These are phyloP conservation scores for Pseudopyricularia cyperi DNA, from an alignment of 2,329 filamentous ascomycete genomes.

Conservation along the genomic window DNA sequence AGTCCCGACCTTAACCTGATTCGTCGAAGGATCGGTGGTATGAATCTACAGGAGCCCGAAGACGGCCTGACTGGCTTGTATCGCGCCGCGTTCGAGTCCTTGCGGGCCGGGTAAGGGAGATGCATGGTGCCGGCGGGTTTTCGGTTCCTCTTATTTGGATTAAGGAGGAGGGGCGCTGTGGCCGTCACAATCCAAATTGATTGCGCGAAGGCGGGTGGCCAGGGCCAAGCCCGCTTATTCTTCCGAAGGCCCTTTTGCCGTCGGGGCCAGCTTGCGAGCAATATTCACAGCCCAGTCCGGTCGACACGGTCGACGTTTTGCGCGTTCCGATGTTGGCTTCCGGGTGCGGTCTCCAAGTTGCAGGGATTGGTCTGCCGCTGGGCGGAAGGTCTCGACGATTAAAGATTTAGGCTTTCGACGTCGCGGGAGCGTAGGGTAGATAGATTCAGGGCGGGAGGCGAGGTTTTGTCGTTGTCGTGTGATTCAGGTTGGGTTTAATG, in stretches of 20 bases:
- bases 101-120: conserved; percentile 78
- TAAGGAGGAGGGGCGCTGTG: not conserved
- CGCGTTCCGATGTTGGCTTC: not conserved
- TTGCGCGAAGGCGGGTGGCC: not conserved
- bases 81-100: conserved; percentile 62
- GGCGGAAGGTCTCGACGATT: no score
- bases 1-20: conserved; percentile 50
- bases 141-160: not conserved
- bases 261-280: not conserved
- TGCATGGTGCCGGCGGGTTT: conserved; percentile 49
- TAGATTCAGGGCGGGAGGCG: not conserved
- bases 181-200: not conserved
- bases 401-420: no score
- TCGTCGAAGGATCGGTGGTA: conserved; percentile 36
- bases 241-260: not conserved
- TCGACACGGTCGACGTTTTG: not conserved
- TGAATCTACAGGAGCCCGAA: conserved; percentile 23
- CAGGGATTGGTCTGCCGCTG: no score
- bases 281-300: not conserved
- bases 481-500: not conserved
- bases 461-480: not conserved
- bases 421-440: no score
- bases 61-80: conserved; percentile 48
- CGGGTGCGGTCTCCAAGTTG: no score
- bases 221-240: not conserved